Evolutionary conservation across 2,329 filamentous ascomycete genomes (phyloP).

Genomic region (Macroventuria anomochaeta): DNA sequence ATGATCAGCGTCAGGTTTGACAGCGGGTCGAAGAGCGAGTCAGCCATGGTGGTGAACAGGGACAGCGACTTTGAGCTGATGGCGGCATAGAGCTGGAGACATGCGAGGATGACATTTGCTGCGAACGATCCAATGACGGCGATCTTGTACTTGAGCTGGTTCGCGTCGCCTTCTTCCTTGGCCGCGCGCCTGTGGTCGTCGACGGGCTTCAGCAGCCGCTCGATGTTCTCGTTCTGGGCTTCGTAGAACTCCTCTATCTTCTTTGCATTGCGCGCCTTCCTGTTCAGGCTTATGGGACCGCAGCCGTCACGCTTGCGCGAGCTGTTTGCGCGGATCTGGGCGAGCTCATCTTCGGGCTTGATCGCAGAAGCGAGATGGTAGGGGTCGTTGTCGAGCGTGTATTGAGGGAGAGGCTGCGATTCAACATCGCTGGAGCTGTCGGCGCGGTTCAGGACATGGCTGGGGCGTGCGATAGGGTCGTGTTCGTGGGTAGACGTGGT

Average conservation of each 20-base stretch:
- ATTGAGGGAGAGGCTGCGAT: conserved; percentile 61
- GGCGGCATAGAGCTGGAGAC: conserved; percentile 87
- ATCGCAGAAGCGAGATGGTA: conserved; percentile 78
- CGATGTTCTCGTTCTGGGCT: conserved; percentile 90
- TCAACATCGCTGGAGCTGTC: conserved; percentile 47
- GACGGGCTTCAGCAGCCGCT: conserved; percentile 88
- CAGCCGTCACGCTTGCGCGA: conserved; percentile 73
- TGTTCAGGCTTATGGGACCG: conserved; percentile 53
- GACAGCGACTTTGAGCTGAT: conserved; percentile 88
- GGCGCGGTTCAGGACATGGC: conserved; percentile 40
- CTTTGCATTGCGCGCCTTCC: conserved; percentile 54
- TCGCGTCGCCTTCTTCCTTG: conserved; percentile 78
- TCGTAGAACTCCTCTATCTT: conserved; percentile 84
- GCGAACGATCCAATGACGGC: conserved; percentile 72
- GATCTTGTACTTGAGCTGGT: conserved; percentile 77
- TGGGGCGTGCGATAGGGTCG: conserved; percentile 46
- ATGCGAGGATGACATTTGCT: conserved; percentile 80
- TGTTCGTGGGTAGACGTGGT: conserved; percentile 36
- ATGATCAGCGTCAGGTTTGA: conserved; percentile 88
- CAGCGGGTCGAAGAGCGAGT: conserved; percentile 90
- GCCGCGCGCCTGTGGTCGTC: conserved; percentile 88
- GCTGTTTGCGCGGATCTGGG: conserved; percentile 78
- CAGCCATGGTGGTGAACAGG: conserved; percentile 96
- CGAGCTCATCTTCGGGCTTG: conserved; percentile 79
- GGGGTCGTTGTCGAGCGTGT: conserved; percentile 74